phyloP scores from a whole-genome alignment of 169 alveolate genomes.

The Plasmodium fragile region DNA sequence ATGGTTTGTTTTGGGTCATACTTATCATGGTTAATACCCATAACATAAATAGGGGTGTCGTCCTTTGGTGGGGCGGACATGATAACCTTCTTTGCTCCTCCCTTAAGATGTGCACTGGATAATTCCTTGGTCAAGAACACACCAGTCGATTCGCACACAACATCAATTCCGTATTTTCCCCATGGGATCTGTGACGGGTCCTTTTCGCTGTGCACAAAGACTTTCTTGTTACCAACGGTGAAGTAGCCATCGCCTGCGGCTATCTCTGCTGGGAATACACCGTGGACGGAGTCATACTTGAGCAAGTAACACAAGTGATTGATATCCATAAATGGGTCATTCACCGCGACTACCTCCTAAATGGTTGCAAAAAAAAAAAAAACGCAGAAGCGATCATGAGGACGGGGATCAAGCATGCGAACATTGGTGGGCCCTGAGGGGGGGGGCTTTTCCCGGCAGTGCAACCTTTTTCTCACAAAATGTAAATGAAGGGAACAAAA shows the following conservation, averaged over 20 bases:
- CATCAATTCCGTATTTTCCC: constrained; percentile 97
- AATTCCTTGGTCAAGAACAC: constrained; percentile 96
- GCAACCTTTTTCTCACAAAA: not conserved
- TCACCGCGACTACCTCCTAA: constrained; percentile 94
- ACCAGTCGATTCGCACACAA: constrained; percentile 99
- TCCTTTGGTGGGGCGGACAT: constrained; percentile 99
- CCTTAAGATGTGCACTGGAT: constrained; percentile 95
- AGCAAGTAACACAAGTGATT: constrained; percentile 96
- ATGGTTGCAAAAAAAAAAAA: not conserved
- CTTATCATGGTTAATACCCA: constrained; percentile 98
- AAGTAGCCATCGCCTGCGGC: constrained; percentile 87
- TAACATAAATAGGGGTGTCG: constrained; percentile 97
- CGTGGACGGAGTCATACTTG: constrained; percentile 98
- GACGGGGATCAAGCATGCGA: not conserved
- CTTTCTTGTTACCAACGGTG: constrained; percentile 88
- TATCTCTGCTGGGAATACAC: constrained; percentile 90
- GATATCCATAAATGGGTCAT: constrained; percentile 98
- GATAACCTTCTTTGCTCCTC: constrained; percentile 99
- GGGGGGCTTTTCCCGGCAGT: not conserved
- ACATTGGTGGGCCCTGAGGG: not conserved
- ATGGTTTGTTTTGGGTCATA: constrained; percentile 92
- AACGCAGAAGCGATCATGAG: not conserved
- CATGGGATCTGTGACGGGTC: constrained; percentile 97
- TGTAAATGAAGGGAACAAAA: not conserved
- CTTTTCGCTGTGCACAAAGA: constrained; percentile 91